Base-by-base conservation (phyloP, 352 stramenopile genomes). In the Globisporangium nodosum region DNA sequence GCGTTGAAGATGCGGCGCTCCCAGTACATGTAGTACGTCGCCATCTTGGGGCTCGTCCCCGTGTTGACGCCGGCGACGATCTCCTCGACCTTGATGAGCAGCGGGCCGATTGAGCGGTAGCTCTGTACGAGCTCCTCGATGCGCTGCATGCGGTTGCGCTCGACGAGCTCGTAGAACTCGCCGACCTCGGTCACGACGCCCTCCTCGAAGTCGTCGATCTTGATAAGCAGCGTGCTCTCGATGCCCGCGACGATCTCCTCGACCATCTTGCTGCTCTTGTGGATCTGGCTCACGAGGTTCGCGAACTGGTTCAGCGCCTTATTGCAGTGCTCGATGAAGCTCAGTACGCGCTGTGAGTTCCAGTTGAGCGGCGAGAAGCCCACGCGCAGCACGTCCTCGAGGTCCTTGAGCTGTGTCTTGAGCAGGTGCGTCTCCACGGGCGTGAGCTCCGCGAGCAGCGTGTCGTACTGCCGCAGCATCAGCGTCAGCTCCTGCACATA, bases 1-100 rank as follows among this genome's bases (percentile, higher is more conserved):
- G 94, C 93, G 55, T 98, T 98, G 70, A 97, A 98, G 43, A 98
- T 90, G 6, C 92, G 85, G 21, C 96, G 90, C 60, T 98, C 96
- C 95, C 95, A 98, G 71, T 98, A 98, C 78, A 97, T 92, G 70
- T 98, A 98, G 64, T 98, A 98, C 12, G 88, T 95, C 3, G 85
- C 81, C 71, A 98, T 89, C 52, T 92, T 90, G 0, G 88, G 74
- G 56, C 87, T 96, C 7, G 76, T 87, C 8, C 95, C 91, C 0
- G 87, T 97, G 71, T 97, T 97, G 6, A 96, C 95, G 6, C 90
- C 88, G 0, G 90, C 92, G 3, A 98, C 92, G 27, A 97, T 91
- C 61, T 98, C 96, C 71, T 98, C 96, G 11, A 98, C 89, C 65
- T 98, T 98, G 54, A 97, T 97, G 0, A 98, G 64, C 7, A 98